Percentiles rank a stretch among this genome's conserved stretches.
Conservation (phyloP, 2,329 filamentous ascomycete species). For the Biscogniauxia marginata region DNA sequence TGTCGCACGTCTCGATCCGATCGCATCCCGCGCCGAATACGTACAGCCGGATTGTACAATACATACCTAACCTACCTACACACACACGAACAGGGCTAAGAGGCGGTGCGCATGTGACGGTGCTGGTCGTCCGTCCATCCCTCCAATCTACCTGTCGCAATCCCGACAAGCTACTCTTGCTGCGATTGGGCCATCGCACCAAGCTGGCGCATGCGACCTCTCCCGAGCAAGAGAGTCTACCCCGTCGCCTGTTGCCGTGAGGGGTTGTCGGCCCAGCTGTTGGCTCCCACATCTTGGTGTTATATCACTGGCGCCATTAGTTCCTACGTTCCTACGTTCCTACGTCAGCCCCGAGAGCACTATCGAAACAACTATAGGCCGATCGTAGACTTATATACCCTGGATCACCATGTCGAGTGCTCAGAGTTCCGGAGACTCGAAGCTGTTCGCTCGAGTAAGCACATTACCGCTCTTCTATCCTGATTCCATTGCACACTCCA, state of each 20-base stretch:
- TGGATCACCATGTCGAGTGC: conserved; percentile 55
- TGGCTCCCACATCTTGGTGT: no score
- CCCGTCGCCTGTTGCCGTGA: neutral
- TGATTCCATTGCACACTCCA: conserved; percentile 1
- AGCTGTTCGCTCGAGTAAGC: conserved; percentile 95
- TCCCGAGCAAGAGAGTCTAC: neutral
- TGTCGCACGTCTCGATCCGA: neutral
- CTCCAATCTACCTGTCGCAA: conserved; percentile 23
- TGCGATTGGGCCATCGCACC: conserved; percentile 28
- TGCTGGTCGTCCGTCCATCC: conserved; percentile 11
- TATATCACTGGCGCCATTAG: conserved; percentile 9
- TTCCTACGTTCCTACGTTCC: no score
- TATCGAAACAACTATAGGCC: no score
- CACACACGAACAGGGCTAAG: conserved; percentile 16
- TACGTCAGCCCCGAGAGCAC: no score
- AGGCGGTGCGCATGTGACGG: conserved; percentile 25
- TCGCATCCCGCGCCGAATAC: neutral
- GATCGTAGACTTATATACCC: no score
- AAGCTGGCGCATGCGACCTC: conserved; percentile 17
- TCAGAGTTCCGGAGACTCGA: conserved; percentile 85
- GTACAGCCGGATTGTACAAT: neutral
- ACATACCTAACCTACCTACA: neutral
- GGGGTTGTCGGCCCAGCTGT: conserved; percentile 8
- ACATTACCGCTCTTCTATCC: conserved; percentile 14
- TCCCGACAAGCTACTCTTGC: conserved; percentile 13